Evolutionary conservation across 371 early-diverging fungal genomes (phyloP), one percentile per base, ranked within the genome.

Genomic region (Rhizomucor pusillus): DNA sequence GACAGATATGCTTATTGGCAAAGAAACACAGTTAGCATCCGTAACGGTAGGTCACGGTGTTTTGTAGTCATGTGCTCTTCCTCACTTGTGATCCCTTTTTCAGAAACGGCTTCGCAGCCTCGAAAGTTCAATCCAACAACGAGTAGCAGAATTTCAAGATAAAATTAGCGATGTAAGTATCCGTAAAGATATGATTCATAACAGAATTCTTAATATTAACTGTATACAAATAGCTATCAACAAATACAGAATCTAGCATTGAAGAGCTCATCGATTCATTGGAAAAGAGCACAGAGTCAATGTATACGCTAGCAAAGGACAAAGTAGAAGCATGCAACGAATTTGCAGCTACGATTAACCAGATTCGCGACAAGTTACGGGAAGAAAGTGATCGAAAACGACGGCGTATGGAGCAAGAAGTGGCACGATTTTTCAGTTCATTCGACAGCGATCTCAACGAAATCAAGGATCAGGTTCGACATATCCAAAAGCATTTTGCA

Each of bases 261-360:
- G 50, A 60, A 43, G 53, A 25, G 5, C 16, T 54, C 7, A 10
- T 60, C 18, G 29, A 23, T 6, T 54, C 61, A 12, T 43, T 60
- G 36, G 61, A 55, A 40, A 14, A 39, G 35, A 51, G 50, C 33
- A 20, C 51, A 0, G 50, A 56, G 16, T 41, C 46, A 14, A 63
- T 63, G 58, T 39, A 58, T 33, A 43, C 51, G 4, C 19, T 63
- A 16, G 47, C 45, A n/a, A 45, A 37, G 33, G 56, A 58, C 7
- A 39, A 47, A 12, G 16, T 56, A 7, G 29, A 37, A 18, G 52
- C 52, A 7, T 46, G 51, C 22, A 23, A 25, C 2, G 56, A 44
- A 20, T 55, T 60, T 12, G 43, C 55, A 34, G 41, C 45, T 35
- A 60, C 45, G 36, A 50, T 57, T 20, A 45, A 51, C 11, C 18